phyloP scores from a whole-genome alignment of 768 basidiomycete species.

The Naematelia encephala region DNA sequence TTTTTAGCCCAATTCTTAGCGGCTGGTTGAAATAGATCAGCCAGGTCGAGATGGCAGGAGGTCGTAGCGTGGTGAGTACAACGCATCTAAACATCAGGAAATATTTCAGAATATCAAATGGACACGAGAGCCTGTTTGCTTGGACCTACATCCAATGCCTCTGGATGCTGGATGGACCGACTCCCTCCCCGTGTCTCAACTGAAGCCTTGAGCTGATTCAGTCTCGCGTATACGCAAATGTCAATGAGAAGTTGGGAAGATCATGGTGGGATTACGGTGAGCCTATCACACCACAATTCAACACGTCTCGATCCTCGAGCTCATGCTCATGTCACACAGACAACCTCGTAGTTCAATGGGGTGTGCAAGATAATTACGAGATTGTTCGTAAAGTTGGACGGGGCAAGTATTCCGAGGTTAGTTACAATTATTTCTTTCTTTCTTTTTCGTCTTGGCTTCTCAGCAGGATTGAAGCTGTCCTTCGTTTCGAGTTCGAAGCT shows the following conservation, averaged over 20 bases:
- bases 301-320: slow-evolving; percentile 1
- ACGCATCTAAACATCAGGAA: background rate
- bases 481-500: no score
- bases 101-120: no score
- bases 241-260: slow-evolving; percentile 79
- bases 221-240: slow-evolving; percentile 68
- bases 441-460: no score
- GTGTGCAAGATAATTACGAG: slow-evolving; percentile 94
- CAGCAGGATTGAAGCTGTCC: no score
- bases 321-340: slow-evolving; percentile 53
- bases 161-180: no score
- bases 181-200: background rate
- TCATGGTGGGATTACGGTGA: slow-evolving; percentile 95
- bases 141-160: no score
- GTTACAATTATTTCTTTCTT: slow-evolving; percentile 1
- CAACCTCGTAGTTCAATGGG: slow-evolving; percentile 94
- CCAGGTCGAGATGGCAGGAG: slow-evolving; percentile 1
- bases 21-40: background rate
- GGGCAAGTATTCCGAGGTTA: slow-evolving; percentile 91
- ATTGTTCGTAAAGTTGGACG: slow-evolving; percentile 94
- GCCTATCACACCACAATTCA: slow-evolving; percentile 27
- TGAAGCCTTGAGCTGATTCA: slow-evolving; percentile 8
- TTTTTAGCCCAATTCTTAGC: no score
- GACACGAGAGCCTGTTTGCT: no score
- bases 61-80: slow-evolving; percentile 12